phyloP scores from a whole-genome alignment of 345 rosid species.

The Camelina sativa region DNA sequence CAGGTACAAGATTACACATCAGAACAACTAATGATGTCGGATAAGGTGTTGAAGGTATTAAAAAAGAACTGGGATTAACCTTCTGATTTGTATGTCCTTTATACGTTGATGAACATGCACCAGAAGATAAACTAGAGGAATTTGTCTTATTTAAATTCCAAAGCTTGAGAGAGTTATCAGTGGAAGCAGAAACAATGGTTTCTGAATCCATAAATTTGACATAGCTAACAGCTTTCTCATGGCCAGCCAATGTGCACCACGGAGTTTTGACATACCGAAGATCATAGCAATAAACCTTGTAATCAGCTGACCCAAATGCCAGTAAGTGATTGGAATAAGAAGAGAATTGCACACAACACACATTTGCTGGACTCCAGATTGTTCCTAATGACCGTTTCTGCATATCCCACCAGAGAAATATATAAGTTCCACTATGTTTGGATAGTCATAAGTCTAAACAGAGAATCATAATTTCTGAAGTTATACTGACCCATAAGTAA shows the following conservation, averaged over 20 bases:
- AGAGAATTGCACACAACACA: slow-evolving; percentile 89
- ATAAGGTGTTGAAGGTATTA: neutral
- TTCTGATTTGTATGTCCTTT: slow-evolving; percentile 87
- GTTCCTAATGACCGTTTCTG: slow-evolving; percentile 76
- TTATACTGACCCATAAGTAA: slow-evolving; percentile 7
- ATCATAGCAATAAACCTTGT: slow-evolving; percentile 80
- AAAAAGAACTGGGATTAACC: slow-evolving; percentile 50
- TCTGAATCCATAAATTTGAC: slow-evolving; percentile 82
- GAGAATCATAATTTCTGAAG: slow-evolving; percentile 15
- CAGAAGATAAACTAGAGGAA: slow-evolving; percentile 52
- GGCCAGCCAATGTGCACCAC: slow-evolving; percentile 77
- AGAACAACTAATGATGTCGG: slow-evolving; percentile 8
- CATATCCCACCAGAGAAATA: slow-evolving; percentile 36
- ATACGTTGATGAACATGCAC: slow-evolving; percentile 69
- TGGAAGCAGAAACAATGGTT: slow-evolving; percentile 89
- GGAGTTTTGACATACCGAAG: slow-evolving; percentile 70
- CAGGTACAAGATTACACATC: slow-evolving; percentile 42
- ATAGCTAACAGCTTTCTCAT: slow-evolving; percentile 87
- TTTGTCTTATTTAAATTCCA: slow-evolving; percentile 78
- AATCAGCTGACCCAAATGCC: slow-evolving; percentile 89
- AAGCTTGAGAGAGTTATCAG: slow-evolving; percentile 84
- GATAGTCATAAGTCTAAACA: neutral
- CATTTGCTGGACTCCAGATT: slow-evolving; percentile 75
- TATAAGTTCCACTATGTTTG: slow-evolving; percentile 17
- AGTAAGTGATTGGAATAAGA: slow-evolving; percentile 64